A percentile compares a stretch with the other conserved stretches of the same genome.
Conservation (phyloP, 495 filamentous ascomycete species). For the Podospora bellae-mahoneyi region DNA sequence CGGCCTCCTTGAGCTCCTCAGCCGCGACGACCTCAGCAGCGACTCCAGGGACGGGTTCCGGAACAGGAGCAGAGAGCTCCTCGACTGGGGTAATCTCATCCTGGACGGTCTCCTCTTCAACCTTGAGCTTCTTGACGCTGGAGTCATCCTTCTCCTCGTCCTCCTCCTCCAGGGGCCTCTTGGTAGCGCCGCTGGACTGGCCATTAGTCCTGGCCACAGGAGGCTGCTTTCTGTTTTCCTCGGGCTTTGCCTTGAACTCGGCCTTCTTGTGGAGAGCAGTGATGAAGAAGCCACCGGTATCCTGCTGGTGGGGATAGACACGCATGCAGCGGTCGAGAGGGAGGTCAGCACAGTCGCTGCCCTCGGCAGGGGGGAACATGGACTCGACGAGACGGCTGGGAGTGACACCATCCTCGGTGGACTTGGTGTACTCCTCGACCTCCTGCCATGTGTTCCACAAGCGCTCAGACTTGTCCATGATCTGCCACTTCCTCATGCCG, state of each 20-base stretch:
- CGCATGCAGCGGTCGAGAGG: constrained; percentile 87
- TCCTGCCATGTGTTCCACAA: constrained; percentile 76
- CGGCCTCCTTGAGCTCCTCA: constrained; percentile 19
- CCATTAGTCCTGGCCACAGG: constrained; percentile 44
- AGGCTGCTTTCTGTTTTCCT: constrained; percentile 57
- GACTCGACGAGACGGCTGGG: constrained; percentile 63
- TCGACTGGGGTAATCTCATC: constrained; percentile 26
- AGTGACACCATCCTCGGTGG: constrained; percentile 51
- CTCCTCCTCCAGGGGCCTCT: constrained; percentile 29
- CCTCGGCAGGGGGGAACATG: constrained; percentile 72
- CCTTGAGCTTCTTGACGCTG: constrained; percentile 38
- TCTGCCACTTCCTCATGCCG: constrained; percentile 75
- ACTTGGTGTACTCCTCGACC: constrained; percentile 60
- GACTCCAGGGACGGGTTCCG: constrained; percentile 28
- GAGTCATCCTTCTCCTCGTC: constrained; percentile 35
- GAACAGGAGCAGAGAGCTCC: constrained; percentile 14
- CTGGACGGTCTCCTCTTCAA: constrained; percentile 30
- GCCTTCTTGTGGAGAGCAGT: constrained; percentile 84
- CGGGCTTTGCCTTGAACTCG: constrained; percentile 82
- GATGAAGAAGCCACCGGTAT: constrained; percentile 97
- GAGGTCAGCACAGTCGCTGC: constrained; percentile 53
- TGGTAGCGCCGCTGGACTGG: constrained; percentile 40
- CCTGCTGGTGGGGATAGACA: constrained; percentile 90
- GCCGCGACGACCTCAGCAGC: constrained; percentile 27
- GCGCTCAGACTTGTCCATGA: constrained; percentile 77